Evolutionary conservation across 164 flowering plant species (phyloP), one percentile per base, ranked within the genome.

Genomic region (Dillenia turbinata): DNA sequence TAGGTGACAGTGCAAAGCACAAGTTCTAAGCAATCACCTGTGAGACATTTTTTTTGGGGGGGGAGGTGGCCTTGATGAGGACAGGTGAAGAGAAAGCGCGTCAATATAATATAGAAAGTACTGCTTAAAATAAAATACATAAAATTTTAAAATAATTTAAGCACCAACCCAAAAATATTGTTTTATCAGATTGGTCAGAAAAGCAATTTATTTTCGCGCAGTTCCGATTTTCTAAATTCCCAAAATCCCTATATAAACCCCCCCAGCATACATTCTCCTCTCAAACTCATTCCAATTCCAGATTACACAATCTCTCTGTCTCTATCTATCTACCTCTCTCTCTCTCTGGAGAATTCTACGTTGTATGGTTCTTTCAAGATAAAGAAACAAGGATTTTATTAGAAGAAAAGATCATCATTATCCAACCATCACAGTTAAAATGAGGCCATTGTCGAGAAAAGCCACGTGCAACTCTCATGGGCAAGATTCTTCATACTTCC

Each of bases 401-500:
- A 5, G 40, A 33, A 33, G 40, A 5, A 5, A 33, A 33, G 40
- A 33, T 33, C 40, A 33, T 33, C 15, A 10, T 10, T 12, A 4
- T 24, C 43, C 43, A 24, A 12, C 51, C 52, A 53, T 13, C 52
- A 33, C 14, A 47, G n/a, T 46, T 17, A 57, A 45, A 3, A 60
- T 40, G 68, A 67, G 58, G 52, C 13, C 61, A 44, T 66, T 72
- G 9, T 74, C 80, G 1, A 67, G 33, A 51, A 77, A 70, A 62
- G 75, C 73, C 26, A 57, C 73, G n/a, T 70, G 77, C 63, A 73
- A 80, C 62, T 63, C 80, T 1, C 82, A 79, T 17, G 83, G 80
- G 15, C 77, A 82, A 63, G 86, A 79, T 52, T 79, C 86, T 52
- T 74, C 78, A 8, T 82, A 79, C 70, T 82, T 82, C 67, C 46